These are phyloP conservation scores for Podospora anserina DNA, from an alignment of 495 filamentous ascomycete species.

Conservation along the genomic window DNA sequence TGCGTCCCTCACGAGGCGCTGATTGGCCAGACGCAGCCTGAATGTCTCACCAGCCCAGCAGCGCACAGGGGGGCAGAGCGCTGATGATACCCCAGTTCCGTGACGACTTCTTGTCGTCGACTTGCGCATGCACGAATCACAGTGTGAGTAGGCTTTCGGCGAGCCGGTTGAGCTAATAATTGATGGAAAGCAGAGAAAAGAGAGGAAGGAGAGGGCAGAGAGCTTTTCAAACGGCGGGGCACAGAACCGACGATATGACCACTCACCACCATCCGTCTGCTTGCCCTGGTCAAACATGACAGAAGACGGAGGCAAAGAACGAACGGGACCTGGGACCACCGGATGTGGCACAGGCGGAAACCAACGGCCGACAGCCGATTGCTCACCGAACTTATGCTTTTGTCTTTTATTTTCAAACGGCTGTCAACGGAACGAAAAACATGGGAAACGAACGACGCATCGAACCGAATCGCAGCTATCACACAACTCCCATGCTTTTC, in stretches of 20 bases:
- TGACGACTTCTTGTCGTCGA: background rate
- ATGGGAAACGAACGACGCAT: background rate
- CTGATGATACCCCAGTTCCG: constrained; percentile 1
- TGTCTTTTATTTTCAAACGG: background rate
- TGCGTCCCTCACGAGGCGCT: background rate
- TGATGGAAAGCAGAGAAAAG: too few species aligned
- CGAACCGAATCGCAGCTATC: background rate
- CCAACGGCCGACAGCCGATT: background rate
- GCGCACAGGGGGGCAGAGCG: constrained; percentile 4
- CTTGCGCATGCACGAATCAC: background rate
- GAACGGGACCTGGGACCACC: background rate
- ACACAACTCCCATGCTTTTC: background rate
- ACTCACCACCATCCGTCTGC: background rate
- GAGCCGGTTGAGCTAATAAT: background rate
- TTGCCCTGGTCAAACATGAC: background rate
- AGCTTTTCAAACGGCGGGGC: background rate
- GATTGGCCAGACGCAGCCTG: background rate
- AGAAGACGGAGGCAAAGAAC: background rate
- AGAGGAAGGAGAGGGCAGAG: background rate
- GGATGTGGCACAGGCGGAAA: background rate
- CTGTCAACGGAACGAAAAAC: background rate
- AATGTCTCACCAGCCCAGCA: background rate
- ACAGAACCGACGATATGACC: background rate
- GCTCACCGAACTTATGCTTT: background rate
- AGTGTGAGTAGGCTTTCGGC: background rate